phyloP scores from a whole-genome alignment of 768 basidiomycete species.

The Lyophyllum semitale region DNA sequence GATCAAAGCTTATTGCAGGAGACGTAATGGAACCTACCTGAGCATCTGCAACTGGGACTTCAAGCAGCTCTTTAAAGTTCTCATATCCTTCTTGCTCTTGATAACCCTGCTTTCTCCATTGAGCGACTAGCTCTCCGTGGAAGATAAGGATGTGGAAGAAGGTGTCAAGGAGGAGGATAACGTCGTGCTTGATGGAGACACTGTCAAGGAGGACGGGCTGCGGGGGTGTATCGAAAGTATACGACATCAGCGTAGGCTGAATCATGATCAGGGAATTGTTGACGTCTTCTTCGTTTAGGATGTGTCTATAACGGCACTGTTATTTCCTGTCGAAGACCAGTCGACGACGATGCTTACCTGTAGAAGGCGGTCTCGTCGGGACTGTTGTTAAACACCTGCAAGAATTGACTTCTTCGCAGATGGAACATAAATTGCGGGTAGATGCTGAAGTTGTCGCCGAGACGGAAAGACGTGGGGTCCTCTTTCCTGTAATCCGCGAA shows the following conservation, averaged over 20 bases:
- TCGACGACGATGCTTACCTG: slow-evolving; percentile 50
- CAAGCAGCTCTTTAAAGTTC: slow-evolving; percentile 94
- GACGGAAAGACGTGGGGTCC: slow-evolving; percentile 90
- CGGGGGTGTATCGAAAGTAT: slow-evolving; percentile 87
- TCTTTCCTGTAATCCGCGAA: slow-evolving; percentile 99
- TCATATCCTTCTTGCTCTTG: slow-evolving; percentile 99
- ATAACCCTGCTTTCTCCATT: slow-evolving; percentile 98
- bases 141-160: slow-evolving; percentile 99
- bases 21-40: slow-evolving; percentile 49
- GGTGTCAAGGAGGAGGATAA: slow-evolving; percentile 94
- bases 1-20: not conserved
- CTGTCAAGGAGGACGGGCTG: slow-evolving; percentile 97
- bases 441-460: slow-evolving; percentile 95
- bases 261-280: slow-evolving; percentile 99
- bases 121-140: slow-evolving; percentile 95
- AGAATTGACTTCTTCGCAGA: slow-evolving; percentile 92
- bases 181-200: slow-evolving; percentile 96
- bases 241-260: slow-evolving; percentile 98
- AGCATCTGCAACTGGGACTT: slow-evolving; percentile 85
- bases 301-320: slow-evolving; percentile 57
- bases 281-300: slow-evolving; percentile 95
- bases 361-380: slow-evolving; percentile 99
- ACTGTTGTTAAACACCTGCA: slow-evolving; percentile 99
- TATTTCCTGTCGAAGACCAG: not conserved
- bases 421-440: slow-evolving; percentile 99